phyloP scores from a whole-genome alignment of 2,329 filamentous ascomycete species.

The Plectosphaerella plurivora region DNA sequence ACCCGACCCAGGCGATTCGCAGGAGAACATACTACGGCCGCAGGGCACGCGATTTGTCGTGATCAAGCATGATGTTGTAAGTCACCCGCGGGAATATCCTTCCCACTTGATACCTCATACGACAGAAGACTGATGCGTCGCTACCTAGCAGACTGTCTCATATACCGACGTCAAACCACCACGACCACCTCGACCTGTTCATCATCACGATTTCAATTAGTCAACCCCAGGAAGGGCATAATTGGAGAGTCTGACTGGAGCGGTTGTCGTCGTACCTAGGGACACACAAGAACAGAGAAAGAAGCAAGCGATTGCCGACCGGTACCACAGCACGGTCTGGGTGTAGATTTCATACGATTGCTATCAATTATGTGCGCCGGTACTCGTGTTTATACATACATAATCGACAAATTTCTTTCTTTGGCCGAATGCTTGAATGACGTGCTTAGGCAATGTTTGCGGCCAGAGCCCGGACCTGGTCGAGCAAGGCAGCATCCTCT shows the following conservation, averaged over 20 bases:
- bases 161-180: not conserved
- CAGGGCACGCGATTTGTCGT: not conserved
- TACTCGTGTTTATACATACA: no score
- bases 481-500: slow-evolving; percentile 41
- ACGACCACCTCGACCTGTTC: not conserved
- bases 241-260: not conserved
- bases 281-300: no score
- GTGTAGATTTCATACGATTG: no score
- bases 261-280: no score
- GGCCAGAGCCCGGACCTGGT: slow-evolving; percentile 42
- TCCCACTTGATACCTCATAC: not conserved
- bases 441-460: not conserved
- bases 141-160: not conserved
- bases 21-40: slow-evolving; percentile 12
- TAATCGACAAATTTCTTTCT: no score
- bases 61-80: slow-evolving; percentile 1
- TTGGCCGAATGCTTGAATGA: no score
- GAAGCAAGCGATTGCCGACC: no score
- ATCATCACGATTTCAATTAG: not conserved
- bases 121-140: not conserved
- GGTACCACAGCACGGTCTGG: no score
- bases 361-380: no score
- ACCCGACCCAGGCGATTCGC: slow-evolving; percentile 10
- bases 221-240: not conserved
- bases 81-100: not conserved